Evolutionary conservation across 2,329 filamentous ascomycete genomes (phyloP).

Genomic region (Rutstroemia sydowiana): DNA sequence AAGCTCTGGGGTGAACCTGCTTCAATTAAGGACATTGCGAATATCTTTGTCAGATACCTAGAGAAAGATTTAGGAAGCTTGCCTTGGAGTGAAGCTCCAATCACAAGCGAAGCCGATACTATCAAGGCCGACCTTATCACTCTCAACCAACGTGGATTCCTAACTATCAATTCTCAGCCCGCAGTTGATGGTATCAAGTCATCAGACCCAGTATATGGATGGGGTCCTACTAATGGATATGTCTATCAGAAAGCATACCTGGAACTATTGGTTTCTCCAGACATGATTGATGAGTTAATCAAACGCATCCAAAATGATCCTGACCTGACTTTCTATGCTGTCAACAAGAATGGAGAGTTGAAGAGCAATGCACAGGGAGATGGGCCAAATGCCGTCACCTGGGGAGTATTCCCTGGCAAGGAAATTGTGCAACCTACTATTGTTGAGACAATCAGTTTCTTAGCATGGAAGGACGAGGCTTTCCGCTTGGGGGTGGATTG

Average conservation of each 20-base stretch:
- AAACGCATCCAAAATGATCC: constrained; percentile 68
- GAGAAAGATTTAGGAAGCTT: constrained; percentile 71
- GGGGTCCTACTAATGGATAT: constrained; percentile 91
- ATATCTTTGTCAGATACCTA: constrained; percentile 81
- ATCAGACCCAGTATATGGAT: constrained; percentile 78
- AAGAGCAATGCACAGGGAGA: constrained; percentile 79
- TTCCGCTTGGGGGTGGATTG: constrained; percentile 89
- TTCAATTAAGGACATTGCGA: constrained; percentile 70
- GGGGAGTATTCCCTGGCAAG: constrained; percentile 97
- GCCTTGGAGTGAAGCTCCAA: constrained; percentile 89
- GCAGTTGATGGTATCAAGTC: constrained; percentile 89
- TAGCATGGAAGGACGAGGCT: constrained; percentile 98
- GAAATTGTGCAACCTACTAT: constrained; percentile 99
- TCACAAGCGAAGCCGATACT: constrained; percentile 71
- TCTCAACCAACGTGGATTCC: constrained; percentile 76
- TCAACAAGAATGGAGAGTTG: constrained; percentile 74
- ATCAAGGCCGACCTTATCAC: constrained; percentile 72
- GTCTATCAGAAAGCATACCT: constrained; percentile 98
- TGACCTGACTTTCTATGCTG: constrained; percentile 89
- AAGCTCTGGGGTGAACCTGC: constrained; percentile 88
- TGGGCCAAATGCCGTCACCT: constrained; percentile 95
- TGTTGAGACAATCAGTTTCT: constrained; percentile 93
- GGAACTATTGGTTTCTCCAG: constrained; percentile 79
- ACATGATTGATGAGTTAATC: constrained; percentile 70
- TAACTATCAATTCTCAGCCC: constrained; percentile 97